phyloP scores from a whole-genome alignment of 2,329 filamentous ascomycete genomes.

The Fusarium graminum region DNA sequence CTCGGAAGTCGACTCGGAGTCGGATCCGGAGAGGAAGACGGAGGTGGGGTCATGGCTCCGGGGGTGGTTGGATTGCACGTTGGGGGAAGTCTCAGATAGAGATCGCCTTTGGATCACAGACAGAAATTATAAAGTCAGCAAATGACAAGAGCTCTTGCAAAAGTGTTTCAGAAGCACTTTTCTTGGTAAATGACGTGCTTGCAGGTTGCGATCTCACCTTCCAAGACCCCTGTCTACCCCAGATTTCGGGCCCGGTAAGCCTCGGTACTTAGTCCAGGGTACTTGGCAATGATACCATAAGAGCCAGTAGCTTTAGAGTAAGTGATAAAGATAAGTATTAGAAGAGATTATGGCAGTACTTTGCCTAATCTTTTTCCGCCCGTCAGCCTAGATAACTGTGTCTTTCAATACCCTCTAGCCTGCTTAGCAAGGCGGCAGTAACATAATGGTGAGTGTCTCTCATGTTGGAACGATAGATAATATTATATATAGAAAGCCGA shows the following conservation, averaged over 20 bases:
- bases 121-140: conserved; percentile 10
- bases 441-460: too few relatives aligned
- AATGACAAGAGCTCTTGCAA: conserved; percentile 13
- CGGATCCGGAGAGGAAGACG: conserved; percentile 9
- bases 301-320: too few relatives aligned
- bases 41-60: conserved; percentile 37
- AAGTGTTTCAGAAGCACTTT: conserved; percentile 12
- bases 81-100: background rate
- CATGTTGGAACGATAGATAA: too few relatives aligned
- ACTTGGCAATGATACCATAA: conserved; percentile 1
- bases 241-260: conserved; percentile 21
- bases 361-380: too few relatives aligned
- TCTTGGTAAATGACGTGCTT: conserved; percentile 40
- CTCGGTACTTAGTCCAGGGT: conserved; percentile 1
- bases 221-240: conserved; percentile 32
- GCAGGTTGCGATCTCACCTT: conserved; percentile 39
- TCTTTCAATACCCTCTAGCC: too few relatives aligned
- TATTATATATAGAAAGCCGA: too few relatives aligned
- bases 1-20: conserved; percentile 28
- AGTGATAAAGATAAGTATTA: too few relatives aligned
- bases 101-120: conserved; percentile 4
- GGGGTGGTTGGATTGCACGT: background rate
- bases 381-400: too few relatives aligned
- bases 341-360: too few relatives aligned
- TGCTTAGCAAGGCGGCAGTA: too few relatives aligned